Evolutionary conservation across 768 basidiomycete genomes (phyloP).

Genomic region (Coprinopsis marcescibilis): DNA sequence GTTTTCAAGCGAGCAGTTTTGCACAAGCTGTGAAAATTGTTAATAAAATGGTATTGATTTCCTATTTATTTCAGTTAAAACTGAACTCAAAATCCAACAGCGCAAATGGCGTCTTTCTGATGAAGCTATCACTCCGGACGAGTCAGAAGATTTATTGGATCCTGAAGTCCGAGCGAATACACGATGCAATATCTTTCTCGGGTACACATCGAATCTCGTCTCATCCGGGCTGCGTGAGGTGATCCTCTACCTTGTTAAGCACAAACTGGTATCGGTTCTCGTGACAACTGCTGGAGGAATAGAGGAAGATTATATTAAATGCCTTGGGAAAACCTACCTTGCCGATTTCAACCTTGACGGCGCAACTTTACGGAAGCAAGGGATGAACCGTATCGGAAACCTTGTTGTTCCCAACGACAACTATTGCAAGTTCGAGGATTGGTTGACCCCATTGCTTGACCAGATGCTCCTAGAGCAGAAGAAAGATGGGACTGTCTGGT

Average conservation of each 20-base stretch:
- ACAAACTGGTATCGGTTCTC: constrained; percentile 81
- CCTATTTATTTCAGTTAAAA: neutral
- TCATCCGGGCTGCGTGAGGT: constrained; percentile 95
- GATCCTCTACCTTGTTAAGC: constrained; percentile 87
- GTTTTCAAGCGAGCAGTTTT: constrained; percentile 95
- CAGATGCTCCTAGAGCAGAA: constrained; percentile 87
- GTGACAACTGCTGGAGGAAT: constrained; percentile 98
- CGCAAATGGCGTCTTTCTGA: constrained; percentile 86
- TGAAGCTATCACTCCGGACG: constrained; percentile 67
- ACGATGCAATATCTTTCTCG: constrained; percentile 87
- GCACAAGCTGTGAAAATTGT: constrained; percentile 86
- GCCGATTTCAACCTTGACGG: constrained; percentile 92
- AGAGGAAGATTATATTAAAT: constrained; percentile 99
- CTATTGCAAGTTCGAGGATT: constrained; percentile 99
- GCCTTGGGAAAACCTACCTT: constrained; percentile 93
- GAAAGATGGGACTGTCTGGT: constrained; percentile 65
- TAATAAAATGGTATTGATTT: constrained; percentile 77
- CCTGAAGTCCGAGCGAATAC: constrained; percentile 60
- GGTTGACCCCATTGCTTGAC: constrained; percentile 94
- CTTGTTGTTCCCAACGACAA: constrained; percentile 96
- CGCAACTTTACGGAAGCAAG: constrained; percentile 75
- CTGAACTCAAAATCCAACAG: constrained; percentile 32
- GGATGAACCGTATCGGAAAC: constrained; percentile 98
- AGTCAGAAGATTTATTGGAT: constrained; percentile 57
- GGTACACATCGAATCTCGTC: constrained; percentile 98